Conservation (phyloP, 2,329 filamentous ascomycete genomes). For the Talaromyces sp. region DNA sequence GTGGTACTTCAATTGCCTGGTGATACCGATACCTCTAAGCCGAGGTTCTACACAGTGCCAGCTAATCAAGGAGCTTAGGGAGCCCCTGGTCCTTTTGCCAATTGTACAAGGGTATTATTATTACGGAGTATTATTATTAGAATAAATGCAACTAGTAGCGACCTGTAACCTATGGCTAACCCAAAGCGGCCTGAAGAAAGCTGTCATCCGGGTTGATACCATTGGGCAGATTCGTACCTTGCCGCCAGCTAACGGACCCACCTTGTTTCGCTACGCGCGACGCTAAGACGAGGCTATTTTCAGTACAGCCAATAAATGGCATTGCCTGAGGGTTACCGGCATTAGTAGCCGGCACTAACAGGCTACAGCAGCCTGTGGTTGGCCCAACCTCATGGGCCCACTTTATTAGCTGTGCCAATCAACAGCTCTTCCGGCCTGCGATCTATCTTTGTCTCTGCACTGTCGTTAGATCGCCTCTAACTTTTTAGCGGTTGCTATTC, state of each 20-base stretch:
- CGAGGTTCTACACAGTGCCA: background rate
- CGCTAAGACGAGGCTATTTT: background rate
- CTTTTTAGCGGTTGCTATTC: constrained; percentile 11
- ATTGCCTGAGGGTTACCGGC: background rate
- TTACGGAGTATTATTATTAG: background rate
- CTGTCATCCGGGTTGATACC: background rate
- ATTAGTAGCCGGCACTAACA: background rate
- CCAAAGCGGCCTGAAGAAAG: constrained; percentile 2
- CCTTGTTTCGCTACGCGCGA: constrained; percentile 10
- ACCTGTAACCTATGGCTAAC: background rate
- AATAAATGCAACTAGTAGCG: background rate
- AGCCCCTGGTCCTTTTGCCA: background rate
- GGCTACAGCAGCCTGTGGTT: background rate
- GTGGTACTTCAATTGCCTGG: background rate
- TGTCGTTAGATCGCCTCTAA: background rate
- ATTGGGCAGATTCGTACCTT: background rate
- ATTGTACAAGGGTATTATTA: background rate
- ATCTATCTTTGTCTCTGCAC: background rate
- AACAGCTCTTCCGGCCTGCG: background rate
- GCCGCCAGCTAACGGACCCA: background rate
- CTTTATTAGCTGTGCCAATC: constrained; percentile 1
- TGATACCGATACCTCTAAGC: background rate
- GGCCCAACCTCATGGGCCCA: background rate
- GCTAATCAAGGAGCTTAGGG: background rate
- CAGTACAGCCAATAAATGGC: background rate